A percentile compares a stretch with the other conserved stretches of the same genome.
Evolutionary conservation across 192 early-diverging fungal species (phyloP).

Genomic region (Mortierella claussenii): DNA sequence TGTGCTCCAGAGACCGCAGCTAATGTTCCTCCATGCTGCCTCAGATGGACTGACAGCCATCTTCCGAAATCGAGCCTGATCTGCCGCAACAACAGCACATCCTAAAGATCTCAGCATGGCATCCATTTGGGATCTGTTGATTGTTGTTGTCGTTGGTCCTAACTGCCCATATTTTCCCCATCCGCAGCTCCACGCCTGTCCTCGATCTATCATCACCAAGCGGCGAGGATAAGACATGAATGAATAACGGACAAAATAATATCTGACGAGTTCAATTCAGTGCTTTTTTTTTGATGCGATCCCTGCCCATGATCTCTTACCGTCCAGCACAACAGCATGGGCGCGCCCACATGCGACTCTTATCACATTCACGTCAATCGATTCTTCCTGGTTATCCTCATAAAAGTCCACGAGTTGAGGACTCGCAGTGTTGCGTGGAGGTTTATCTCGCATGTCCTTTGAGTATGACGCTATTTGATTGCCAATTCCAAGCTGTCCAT

Average conservation of each 20-base stretch:
- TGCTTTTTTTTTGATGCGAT: no score
- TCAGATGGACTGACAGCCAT: background rate
- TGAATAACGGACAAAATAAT: background rate
- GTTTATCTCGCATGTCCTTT: no score
- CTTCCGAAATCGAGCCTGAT: no score
- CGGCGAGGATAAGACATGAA: background rate
- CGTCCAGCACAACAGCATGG: constrained; percentile 46
- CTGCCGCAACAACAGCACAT: no score
- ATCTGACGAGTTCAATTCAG: background rate
- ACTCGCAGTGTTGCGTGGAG: constrained; percentile 38
- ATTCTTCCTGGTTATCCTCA: background rate
- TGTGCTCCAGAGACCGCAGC: background rate
- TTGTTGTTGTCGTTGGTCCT: background rate
- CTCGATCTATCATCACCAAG: constrained; percentile 14
- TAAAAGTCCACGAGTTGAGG: constrained; percentile 50
- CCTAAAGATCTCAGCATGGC: no score
- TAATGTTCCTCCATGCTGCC: background rate
- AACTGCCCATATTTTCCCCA: constrained; percentile 50
- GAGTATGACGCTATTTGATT: background rate
- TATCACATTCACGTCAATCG: constrained; percentile 25
- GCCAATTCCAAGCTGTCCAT: constrained; percentile 47
- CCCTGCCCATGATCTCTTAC: constrained; percentile 21
- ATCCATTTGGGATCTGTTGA: no score
- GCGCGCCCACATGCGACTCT: constrained; percentile 48
- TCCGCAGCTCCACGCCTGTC: constrained; percentile 40